phyloP scores from a whole-genome alignment of 345 rosid genomes.

The Brassica cretica region DNA sequence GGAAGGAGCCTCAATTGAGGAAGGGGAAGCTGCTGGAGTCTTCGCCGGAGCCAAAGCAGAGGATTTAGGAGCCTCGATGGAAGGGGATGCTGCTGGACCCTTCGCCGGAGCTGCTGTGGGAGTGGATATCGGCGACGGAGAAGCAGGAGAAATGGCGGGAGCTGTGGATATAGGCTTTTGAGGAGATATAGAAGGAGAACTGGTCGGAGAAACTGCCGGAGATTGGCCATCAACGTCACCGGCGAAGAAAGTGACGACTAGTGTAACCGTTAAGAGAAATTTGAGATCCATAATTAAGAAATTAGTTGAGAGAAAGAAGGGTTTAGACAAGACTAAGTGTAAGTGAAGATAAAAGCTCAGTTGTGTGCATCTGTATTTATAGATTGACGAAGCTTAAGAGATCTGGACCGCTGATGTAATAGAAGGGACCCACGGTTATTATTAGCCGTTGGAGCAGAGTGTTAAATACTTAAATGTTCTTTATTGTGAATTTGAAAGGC shows the following conservation, averaged over 20 bases:
- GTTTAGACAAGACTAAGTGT: slow-evolving; percentile 7
- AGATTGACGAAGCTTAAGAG: background rate
- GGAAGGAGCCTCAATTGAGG: background rate
- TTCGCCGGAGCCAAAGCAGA: background rate
- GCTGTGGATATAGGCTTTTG: background rate
- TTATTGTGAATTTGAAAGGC: background rate
- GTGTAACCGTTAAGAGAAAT: slow-evolving; percentile 20
- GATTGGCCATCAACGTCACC: slow-evolving; percentile 21
- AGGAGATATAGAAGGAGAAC: slow-evolving; percentile 1
- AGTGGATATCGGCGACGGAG: slow-evolving; percentile 31
- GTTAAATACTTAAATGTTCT: background rate
- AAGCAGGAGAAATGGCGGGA: slow-evolving; percentile 31
- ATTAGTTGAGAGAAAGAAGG: slow-evolving; percentile 26
- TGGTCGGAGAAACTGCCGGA: slow-evolving; percentile 29
- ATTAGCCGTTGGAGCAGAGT: slow-evolving; percentile 27
- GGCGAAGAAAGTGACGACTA: slow-evolving; percentile 38
- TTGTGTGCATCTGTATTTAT: background rate
- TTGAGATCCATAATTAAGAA: slow-evolving; percentile 27
- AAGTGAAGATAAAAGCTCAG: slow-evolving; percentile 3
- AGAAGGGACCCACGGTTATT: slow-evolving; percentile 28
- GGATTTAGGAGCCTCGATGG: slow-evolving; percentile 13
- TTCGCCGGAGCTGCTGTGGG: slow-evolving; percentile 19
- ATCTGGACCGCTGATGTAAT: slow-evolving; percentile 38
- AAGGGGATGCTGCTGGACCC: background rate
- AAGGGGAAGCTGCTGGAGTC: slow-evolving; percentile 1